A percentile compares a stretch with the other conserved stretches of the same genome.
phyloP scores from a whole-genome alignment of 805 yeast genomes.

The Ogataea pignaliae region DNA sequence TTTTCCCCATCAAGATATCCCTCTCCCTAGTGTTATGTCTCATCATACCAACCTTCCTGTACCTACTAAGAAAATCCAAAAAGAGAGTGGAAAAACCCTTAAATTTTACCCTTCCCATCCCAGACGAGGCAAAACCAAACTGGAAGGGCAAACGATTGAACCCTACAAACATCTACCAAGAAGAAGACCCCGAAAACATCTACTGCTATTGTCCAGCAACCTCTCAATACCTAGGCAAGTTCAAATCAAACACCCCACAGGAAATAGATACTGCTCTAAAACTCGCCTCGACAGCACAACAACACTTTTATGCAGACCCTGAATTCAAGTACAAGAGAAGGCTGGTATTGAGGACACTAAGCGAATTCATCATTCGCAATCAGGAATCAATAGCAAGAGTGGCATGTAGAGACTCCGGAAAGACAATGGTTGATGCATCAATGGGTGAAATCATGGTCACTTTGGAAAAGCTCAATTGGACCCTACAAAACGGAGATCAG shows the following conservation, averaged over 20 bases:
- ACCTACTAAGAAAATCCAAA: slow-evolving; percentile 20
- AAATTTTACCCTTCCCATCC: slow-evolving; percentile 53
- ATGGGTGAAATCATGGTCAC: slow-evolving; percentile 97
- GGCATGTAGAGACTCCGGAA: slow-evolving; percentile 96
- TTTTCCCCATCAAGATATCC: slow-evolving; percentile 28
- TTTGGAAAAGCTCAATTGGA: slow-evolving; percentile 89
- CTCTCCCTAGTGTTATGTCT: slow-evolving; percentile 22
- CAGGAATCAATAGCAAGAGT: slow-evolving; percentile 86
- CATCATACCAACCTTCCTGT: slow-evolving; percentile 18
- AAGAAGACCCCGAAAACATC: slow-evolving; percentile 61
- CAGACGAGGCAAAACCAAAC: slow-evolving; percentile 77
- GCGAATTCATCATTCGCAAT: slow-evolving; percentile 67
- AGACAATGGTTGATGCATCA: slow-evolving; percentile 91
- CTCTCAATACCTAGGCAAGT: slow-evolving; percentile 79
- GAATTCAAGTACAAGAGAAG: slow-evolving; percentile 56
- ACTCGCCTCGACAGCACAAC: slow-evolving; percentile 53
- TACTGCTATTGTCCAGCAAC: slow-evolving; percentile 96
- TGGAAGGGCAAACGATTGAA: slow-evolving; percentile 86
- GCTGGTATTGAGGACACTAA: slow-evolving; percentile 64
- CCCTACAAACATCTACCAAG: slow-evolving; percentile 54
- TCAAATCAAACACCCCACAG: slow-evolving; percentile 53
- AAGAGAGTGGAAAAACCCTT: slow-evolving; percentile 30
- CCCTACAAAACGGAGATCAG: slow-evolving; percentile 72
- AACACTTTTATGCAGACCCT: slow-evolving; percentile 44
- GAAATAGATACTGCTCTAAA: slow-evolving; percentile 67